Evolutionary conservation across 495 filamentous ascomycete species (phyloP).

Genomic region (Hyphodiscus hymeniophilus): DNA sequence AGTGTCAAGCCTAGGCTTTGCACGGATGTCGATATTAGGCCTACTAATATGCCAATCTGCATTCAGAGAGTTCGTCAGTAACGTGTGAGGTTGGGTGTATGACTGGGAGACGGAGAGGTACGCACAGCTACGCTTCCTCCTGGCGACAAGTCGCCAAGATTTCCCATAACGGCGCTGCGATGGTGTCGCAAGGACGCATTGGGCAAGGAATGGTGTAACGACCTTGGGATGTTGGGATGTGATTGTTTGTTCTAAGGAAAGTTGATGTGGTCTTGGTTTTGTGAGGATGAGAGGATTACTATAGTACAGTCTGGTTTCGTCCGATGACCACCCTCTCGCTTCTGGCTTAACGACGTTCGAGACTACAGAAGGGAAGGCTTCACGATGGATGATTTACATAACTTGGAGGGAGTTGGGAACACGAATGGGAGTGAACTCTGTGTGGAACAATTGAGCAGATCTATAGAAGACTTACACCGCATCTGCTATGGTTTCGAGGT

Average conservation of each 20-base stretch:
- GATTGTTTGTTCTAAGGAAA: too few species aligned
- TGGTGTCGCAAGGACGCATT: conserved; percentile 19
- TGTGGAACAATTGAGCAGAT: too few species aligned
- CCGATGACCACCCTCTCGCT: not conserved
- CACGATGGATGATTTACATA: too few species aligned
- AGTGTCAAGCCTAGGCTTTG: conserved; percentile 96
- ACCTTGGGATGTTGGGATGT: too few species aligned
- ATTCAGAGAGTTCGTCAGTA: conserved; percentile 1
- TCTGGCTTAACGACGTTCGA: too few species aligned
- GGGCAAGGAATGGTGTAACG: conserved; percentile 8
- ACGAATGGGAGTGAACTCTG: too few species aligned
- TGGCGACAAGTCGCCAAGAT: conserved; percentile 76
- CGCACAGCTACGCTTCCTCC: conserved; percentile 79
- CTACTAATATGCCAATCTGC: conserved; percentile 87
- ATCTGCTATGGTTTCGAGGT: too few species aligned
- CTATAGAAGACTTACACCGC: too few species aligned
- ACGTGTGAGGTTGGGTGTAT: not conserved
- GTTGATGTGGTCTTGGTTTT: not conserved
- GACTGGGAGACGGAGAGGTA: not conserved
- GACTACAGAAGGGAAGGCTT: too few species aligned
- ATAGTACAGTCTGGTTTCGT: not conserved
- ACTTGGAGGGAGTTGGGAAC: too few species aligned
- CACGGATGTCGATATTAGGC: conserved; percentile 83
- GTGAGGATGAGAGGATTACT: not conserved
- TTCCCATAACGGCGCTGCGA: conserved; percentile 45